Evolutionary conservation across 2,329 filamentous ascomycete species (phyloP), one percentile per base, ranked within the genome.

Genomic region (Botrytis squamosa): DNA sequence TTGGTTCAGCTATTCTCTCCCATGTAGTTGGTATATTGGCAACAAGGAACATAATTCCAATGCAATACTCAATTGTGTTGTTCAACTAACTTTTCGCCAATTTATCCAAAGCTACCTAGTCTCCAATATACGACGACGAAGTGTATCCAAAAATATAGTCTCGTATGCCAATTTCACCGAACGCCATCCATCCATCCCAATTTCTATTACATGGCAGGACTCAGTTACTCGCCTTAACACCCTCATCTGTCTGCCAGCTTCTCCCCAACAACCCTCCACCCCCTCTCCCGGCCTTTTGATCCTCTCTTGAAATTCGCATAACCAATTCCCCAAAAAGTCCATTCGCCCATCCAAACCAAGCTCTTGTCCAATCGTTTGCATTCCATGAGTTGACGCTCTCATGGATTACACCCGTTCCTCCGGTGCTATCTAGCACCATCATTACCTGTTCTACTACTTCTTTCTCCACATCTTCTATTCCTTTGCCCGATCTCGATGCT

Each of bases 291-390:
- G n/a, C 63, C 71, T 25, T 72, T 22, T 60, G 60, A 44, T 69
- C 49, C 71, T 72, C 71, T 64, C 44, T 68, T 4, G 36, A 40
- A 25, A 73, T 55, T 40, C 60, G 64, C 66, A 73, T 40, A 2
- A 73, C 14, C 55, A 73, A 49, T 12, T 73, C 72, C 59, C 72
- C 72, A 57, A 73, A 71, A 16, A 73, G 36, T 29, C 72, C 72
- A 65, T 96, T 96, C 25, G 93, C 92, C 93, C 93, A 96, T 0
- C 93, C 91, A 81, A 96, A 97, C 85, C 85, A 86, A 29, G 82
- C 80, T 36, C 85, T 77, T 29, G 84, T 84, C 80, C 82, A 87
- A 60, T 81, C 76, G 4, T 75, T 76, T 64, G 79, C 78, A 72
- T 83, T 79, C 80, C 85, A 85, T 9, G 83, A 82, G 73, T 85